Percentiles rank a stretch among this genome's conserved stretches.
phyloP scores from a whole-genome alignment of 768 basidiomycete genomes.

The Mycena albidolilacea region DNA sequence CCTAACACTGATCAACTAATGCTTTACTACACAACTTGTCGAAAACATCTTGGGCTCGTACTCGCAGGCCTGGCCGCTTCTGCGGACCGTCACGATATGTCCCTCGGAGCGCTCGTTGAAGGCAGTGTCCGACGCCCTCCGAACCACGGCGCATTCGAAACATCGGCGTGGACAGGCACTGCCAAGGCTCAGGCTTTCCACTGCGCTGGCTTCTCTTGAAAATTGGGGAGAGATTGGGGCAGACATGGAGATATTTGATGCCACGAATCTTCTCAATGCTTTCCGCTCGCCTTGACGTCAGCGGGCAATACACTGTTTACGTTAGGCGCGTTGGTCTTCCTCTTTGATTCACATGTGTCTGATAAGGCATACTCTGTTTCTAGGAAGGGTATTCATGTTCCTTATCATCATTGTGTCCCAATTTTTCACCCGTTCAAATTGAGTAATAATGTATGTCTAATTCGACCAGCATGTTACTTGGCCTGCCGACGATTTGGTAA shows the following conservation, averaged over 20 bases:
- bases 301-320: too few relatives aligned
- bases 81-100: neutral
- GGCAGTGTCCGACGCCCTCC: neutral
- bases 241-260: neutral
- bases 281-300: neutral
- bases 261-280: neutral
- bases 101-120: neutral
- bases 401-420: too few relatives aligned
- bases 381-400: too few relatives aligned
- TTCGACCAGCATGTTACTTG: too few relatives aligned
- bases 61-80: neutral
- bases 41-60: neutral
- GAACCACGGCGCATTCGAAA: neutral
- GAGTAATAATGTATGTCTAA: too few relatives aligned
- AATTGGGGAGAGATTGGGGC: too few relatives aligned
- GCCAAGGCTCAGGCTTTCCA: constrained; percentile 6
- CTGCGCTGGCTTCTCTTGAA: neutral
- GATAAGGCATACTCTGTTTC: too few relatives aligned
- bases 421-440: too few relatives aligned
- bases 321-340: too few relatives aligned
- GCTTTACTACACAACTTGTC: constrained; percentile 7
- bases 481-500: too few relatives aligned
- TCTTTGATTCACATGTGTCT: too few relatives aligned
- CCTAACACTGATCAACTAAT: constrained; percentile 10
- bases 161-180: neutral